phyloP scores from a whole-genome alignment of 108 stramenopile species.

The Stephanodiscus triporus region DNA sequence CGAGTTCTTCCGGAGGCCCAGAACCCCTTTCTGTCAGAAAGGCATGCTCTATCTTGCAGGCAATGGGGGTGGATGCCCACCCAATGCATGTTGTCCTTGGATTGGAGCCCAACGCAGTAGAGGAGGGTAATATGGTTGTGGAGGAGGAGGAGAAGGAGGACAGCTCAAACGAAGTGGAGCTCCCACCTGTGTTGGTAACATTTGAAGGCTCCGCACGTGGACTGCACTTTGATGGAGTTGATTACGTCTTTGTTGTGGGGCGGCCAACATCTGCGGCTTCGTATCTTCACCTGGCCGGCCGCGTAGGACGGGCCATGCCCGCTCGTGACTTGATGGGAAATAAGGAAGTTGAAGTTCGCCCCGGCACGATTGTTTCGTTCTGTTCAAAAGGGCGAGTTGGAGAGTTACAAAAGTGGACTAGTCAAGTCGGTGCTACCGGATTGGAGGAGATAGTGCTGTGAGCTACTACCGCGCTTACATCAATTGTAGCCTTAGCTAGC shows the following conservation, averaged over 20 bases:
- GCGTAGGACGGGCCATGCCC: constrained; percentile 63
- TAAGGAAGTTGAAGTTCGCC: constrained; percentile 44
- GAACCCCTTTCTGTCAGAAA: constrained; percentile 53
- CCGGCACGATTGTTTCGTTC: constrained; percentile 62
- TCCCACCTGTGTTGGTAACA: constrained; percentile 66
- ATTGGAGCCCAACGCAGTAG: constrained; percentile 53
- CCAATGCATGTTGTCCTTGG: constrained; percentile 63
- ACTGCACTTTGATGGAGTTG: constrained; percentile 73
- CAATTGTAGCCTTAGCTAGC: too few relatives aligned
- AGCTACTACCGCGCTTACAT: too few relatives aligned
- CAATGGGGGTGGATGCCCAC: constrained; percentile 54
- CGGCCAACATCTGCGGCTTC: constrained; percentile 64
- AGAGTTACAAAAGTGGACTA: constrained; percentile 64
- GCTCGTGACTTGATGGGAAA: background rate
- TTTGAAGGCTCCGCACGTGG: constrained; percentile 76
- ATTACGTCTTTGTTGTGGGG: constrained; percentile 62
- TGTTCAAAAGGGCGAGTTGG: constrained; percentile 56
- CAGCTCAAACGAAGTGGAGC: constrained; percentile 27
- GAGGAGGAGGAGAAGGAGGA: constrained; percentile 16
- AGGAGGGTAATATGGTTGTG: constrained; percentile 5
- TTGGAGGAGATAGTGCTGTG: constrained; percentile 39
- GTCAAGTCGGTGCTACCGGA: constrained; percentile 56
- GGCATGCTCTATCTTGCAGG: constrained; percentile 49
- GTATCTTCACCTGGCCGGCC: constrained; percentile 78
- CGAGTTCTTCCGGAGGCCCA: constrained; percentile 25